phyloP scores from a whole-genome alignment of 495 filamentous ascomycete species.

The Entonaema liquescens region DNA sequence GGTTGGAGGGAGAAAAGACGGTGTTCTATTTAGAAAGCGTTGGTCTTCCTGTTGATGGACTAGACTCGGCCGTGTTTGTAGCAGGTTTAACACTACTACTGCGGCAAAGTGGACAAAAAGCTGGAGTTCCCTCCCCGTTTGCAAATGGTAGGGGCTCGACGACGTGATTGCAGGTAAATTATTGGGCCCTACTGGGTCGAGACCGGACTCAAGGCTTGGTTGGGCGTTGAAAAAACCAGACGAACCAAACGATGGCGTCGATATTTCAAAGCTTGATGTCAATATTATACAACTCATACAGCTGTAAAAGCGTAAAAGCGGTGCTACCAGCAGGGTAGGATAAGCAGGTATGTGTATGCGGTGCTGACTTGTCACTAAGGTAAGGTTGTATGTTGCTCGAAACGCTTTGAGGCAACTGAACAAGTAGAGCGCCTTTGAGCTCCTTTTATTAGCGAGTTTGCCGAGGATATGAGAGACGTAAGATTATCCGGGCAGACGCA shows the following conservation, averaged over 20 bases:
- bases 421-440: constrained; percentile 4
- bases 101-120: constrained; percentile 19
- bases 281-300: constrained; percentile 22
- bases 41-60: constrained; percentile 34
- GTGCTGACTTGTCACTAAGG: constrained; percentile 36
- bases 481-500: constrained; percentile 8
- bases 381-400: constrained; percentile 16
- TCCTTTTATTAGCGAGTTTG: constrained; percentile 31
- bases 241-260: constrained; percentile 29
- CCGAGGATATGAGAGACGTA: constrained; percentile 23
- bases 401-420: constrained; percentile 4
- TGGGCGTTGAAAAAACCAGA: constrained; percentile 4
- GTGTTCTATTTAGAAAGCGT: constrained; percentile 16
- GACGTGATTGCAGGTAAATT: constrained; percentile 36
- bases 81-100: constrained; percentile 20
- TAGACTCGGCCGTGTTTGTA: constrained; percentile 32
- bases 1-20: constrained; percentile 14
- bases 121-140: constrained; percentile 19
- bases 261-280: constrained; percentile 37
- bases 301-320: constrained; percentile 1
- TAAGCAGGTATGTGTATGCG: constrained; percentile 5
- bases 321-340: constrained; percentile 18
- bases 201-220: constrained; percentile 21
- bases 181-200: constrained; percentile 35
- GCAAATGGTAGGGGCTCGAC: constrained; percentile 34